Conservation (phyloP, 176 grass and related monocot genomes). For the Panicum miliaceum region DNA sequence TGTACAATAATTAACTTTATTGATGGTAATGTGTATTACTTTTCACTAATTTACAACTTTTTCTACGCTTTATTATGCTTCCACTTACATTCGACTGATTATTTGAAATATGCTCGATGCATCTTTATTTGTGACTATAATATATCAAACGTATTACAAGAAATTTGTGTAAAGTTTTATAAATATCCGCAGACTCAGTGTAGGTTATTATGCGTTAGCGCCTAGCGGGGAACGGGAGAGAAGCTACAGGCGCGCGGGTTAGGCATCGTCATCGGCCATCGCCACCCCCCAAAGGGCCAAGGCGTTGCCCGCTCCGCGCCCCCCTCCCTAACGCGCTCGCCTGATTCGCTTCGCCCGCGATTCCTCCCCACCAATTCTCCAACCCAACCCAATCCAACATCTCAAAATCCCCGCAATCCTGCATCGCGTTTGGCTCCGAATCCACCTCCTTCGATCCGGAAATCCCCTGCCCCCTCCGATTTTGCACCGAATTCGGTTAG, state of each 20-base stretch:
- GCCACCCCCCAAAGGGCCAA: neutral
- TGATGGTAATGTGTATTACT: too few relatives aligned
- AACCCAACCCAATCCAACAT: neutral
- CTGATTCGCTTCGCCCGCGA: conserved; percentile 26
- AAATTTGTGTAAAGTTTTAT: too few relatives aligned
- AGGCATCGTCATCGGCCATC: neutral
- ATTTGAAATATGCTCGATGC: too few relatives aligned
- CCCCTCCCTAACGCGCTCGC: neutral
- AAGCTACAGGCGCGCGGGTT: conserved; percentile 37
- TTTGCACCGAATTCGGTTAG: conserved; percentile 35
- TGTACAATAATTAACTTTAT: too few relatives aligned
- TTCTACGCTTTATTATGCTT: too few relatives aligned
- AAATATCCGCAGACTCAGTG: too few relatives aligned
- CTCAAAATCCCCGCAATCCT: conserved; percentile 9
- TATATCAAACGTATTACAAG: too few relatives aligned
- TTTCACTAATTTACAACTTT: too few relatives aligned
- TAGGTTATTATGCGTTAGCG: too few relatives aligned
- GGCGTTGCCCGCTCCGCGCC: neutral
- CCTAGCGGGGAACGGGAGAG: neutral
- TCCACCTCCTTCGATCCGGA: conserved; percentile 16
- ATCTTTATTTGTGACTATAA: too few relatives aligned
- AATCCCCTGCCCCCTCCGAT: neutral
- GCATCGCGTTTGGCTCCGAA: neutral
- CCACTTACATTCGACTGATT: too few relatives aligned
- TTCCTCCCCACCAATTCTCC: conserved; percentile 29